These are phyloP conservation scores for Dactylellina sp. DNA, from an alignment of 2,329 filamentous ascomycete genomes.

Conservation along the genomic window DNA sequence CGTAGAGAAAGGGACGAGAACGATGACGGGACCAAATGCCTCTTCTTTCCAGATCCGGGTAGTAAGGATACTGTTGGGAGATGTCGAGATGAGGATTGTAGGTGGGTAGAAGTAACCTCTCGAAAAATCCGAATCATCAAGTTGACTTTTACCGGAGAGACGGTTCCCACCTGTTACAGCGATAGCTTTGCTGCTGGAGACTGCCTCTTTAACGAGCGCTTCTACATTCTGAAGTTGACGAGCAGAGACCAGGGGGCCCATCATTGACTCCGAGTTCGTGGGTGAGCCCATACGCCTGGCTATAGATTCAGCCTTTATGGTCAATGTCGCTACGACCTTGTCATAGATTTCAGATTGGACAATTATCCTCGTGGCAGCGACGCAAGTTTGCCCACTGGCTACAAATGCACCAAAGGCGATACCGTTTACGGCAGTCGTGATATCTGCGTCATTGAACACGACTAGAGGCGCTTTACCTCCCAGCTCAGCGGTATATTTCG, in stretches of 20 bases:
- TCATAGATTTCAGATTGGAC: constrained; percentile 66
- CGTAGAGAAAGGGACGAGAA: constrained; percentile 66
- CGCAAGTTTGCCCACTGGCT: constrained; percentile 70
- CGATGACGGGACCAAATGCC: constrained; percentile 69
- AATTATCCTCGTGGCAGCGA: constrained; percentile 69
- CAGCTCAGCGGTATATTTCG: constrained; percentile 90
- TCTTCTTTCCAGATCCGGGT: constrained; percentile 66
- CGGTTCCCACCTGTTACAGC: constrained; percentile 67
- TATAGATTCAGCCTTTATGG: constrained; percentile 68
- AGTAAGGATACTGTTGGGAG: constrained; percentile 61
- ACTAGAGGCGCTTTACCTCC: constrained; percentile 87
- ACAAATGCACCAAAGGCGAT: constrained; percentile 64
- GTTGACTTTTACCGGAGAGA: constrained; percentile 66
- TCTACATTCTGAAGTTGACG: constrained; percentile 65
- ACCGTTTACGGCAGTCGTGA: constrained; percentile 82
- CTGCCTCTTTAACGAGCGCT: constrained; percentile 63
- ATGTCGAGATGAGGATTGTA: constrained; percentile 64
- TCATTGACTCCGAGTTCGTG: constrained; percentile 70
- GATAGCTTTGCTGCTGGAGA: constrained; percentile 63
- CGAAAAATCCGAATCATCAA: constrained; percentile 69
- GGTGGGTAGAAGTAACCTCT: constrained; percentile 68
- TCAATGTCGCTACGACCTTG: constrained; percentile 63
- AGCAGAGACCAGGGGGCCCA: constrained; percentile 74
- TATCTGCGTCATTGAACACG: constrained; percentile 80
- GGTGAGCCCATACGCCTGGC: constrained; percentile 70